phyloP scores from a whole-genome alignment of 768 basidiomycete genomes.

The Pisolithus microcarpus region DNA sequence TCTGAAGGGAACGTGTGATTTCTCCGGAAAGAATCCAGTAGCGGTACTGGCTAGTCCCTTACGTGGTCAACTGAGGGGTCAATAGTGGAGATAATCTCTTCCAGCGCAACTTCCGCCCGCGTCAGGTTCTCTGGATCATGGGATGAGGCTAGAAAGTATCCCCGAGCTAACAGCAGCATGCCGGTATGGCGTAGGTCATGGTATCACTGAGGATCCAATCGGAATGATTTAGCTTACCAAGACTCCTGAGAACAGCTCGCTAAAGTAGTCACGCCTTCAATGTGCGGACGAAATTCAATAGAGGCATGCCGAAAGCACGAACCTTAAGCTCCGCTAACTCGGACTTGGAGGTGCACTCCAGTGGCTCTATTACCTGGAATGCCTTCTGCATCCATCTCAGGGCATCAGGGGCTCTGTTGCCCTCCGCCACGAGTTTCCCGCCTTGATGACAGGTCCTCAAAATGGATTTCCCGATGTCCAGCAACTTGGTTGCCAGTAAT shows the following conservation, averaged over 20 bases:
- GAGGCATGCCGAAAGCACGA: slow-evolving; percentile 14
- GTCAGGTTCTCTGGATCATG: slow-evolving; percentile 51
- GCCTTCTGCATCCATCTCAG: slow-evolving; percentile 75
- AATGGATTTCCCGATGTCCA: slow-evolving; percentile 69
- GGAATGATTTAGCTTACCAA: slow-evolving; percentile 43
- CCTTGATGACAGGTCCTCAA: slow-evolving; percentile 37
- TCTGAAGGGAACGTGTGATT: slow-evolving; percentile 36
- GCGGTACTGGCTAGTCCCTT: slow-evolving; percentile 24
- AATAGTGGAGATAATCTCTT: slow-evolving; percentile 63
- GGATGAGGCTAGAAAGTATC: slow-evolving; percentile 69
- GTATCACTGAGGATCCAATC: slow-evolving; percentile 6
- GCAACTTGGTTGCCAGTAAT: slow-evolving; percentile 62
- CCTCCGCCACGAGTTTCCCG: slow-evolving; percentile 22
- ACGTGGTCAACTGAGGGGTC: slow-evolving; percentile 50
- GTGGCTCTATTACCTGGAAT: slow-evolving; percentile 62
- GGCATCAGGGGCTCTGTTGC: slow-evolving; percentile 35
- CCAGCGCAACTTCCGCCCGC: slow-evolving; percentile 69
- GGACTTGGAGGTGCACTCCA: slow-evolving; percentile 47
- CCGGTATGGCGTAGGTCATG: slow-evolving; percentile 13
- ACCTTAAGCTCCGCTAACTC: slow-evolving; percentile 64
- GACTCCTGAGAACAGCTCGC: slow-evolving; percentile 65
- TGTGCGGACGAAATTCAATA: slow-evolving; percentile 12
- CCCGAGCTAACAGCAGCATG: slow-evolving; percentile 50
- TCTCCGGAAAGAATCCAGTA: slow-evolving; percentile 4
- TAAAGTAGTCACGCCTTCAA: slow-evolving; percentile 25